These are phyloP conservation scores for Hypholoma fasciculare DNA, from an alignment of 768 basidiomycete species.

Conservation along the genomic window DNA sequence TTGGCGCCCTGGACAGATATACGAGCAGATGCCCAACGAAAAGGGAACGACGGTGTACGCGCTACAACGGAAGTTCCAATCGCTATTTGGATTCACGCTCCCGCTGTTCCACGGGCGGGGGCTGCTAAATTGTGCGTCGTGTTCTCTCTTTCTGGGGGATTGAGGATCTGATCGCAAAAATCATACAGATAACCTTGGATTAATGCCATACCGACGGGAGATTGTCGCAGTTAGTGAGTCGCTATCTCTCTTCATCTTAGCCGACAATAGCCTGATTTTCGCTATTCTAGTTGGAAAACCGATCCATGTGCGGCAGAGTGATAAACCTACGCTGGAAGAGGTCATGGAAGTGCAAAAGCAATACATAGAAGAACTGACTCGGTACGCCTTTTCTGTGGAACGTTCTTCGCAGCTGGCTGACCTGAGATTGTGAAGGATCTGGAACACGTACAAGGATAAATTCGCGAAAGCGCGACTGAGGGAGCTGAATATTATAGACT, in stretches of 20 bases:
- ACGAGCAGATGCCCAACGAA: conserved; percentile 94
- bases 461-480: conserved; percentile 82
- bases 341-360: conserved; percentile 74
- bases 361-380: conserved; percentile 91
- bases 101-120: conserved; percentile 98
- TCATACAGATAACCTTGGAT: conserved; percentile 80
- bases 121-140: conserved; percentile 80
- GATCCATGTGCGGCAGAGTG: conserved; percentile 73
- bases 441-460: conserved; percentile 94
- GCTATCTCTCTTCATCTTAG: background rate
- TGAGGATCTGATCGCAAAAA: background rate
- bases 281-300: conserved; percentile 76
- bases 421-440: conserved; percentile 59
- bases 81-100: conserved; percentile 91
- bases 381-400: conserved; percentile 46
- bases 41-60: conserved; percentile 86
- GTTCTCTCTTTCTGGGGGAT: background rate
- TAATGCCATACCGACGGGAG: conserved; percentile 93
- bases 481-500: conserved; percentile 80
- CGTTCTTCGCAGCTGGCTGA: background rate
- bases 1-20: conserved; percentile 62
- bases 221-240: conserved; percentile 96
- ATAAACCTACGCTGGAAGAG: conserved; percentile 82
- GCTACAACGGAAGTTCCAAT: conserved; percentile 90
- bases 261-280: background rate